These are phyloP conservation scores for Wickerhamomyces mucosus DNA, from an alignment of 805 yeast genomes.

Conservation along the genomic window DNA sequence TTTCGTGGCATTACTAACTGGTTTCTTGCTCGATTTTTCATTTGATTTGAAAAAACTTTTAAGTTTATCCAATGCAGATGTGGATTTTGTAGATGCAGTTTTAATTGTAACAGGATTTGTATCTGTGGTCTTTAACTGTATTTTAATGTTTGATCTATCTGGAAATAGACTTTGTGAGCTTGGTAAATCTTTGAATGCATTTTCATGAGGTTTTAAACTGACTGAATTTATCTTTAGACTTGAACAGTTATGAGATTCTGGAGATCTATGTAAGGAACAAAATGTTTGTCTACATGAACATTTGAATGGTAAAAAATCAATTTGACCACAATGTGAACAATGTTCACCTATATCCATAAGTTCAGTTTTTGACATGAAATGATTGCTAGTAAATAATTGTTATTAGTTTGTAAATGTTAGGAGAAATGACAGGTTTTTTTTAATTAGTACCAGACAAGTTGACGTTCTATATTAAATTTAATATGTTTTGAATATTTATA, in stretches of 20 bases:
- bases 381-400: too few relatives aligned
- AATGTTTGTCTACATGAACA: slow-evolving; percentile 17
- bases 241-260: slow-evolving; percentile 16
- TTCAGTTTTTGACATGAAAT: slow-evolving; percentile 19
- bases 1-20: slow-evolving; percentile 9
- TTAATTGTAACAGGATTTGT: slow-evolving; percentile 9
- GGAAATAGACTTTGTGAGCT: slow-evolving; percentile 17
- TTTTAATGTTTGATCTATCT: slow-evolving; percentile 14
- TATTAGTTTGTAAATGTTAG: too few relatives aligned
- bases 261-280: slow-evolving; percentile 16
- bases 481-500: too few relatives aligned
- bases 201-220: background rate
- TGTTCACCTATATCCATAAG: slow-evolving; percentile 23
- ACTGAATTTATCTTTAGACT: background rate
- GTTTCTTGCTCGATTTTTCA: slow-evolving; percentile 4
- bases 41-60: slow-evolving; percentile 10
- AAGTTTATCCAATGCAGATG: slow-evolving; percentile 13
- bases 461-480: too few relatives aligned
- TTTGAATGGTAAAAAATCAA: slow-evolving; percentile 21
- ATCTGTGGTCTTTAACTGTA: slow-evolving; percentile 13
- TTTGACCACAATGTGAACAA: slow-evolving; percentile 21
- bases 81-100: slow-evolving; percentile 1
- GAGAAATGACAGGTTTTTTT: too few relatives aligned
- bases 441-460: too few relatives aligned
- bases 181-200: slow-evolving; percentile 10